Conservation (phyloP, 495 filamentous ascomycete species). For the Patellaria atrata region DNA sequence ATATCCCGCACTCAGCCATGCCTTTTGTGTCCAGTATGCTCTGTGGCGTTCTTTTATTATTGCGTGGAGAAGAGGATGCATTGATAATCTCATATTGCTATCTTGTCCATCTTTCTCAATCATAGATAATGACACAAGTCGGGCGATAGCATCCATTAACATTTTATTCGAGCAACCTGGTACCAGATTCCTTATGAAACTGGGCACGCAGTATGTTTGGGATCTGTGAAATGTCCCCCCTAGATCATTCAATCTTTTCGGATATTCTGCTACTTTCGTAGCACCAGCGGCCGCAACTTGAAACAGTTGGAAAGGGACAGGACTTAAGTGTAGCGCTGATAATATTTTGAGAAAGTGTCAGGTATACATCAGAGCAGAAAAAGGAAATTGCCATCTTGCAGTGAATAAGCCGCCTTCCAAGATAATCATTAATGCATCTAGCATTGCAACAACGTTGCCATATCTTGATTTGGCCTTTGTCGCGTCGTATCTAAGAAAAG, state of each 20-base stretch:
- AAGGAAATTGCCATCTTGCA: conserved; percentile 5
- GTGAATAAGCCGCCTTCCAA: too few species aligned
- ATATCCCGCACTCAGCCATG: conserved; percentile 10
- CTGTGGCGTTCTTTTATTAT: conserved; percentile 14
- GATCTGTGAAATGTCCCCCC: conserved; percentile 17
- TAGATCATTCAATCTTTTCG: conserved; percentile 2
- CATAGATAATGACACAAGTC: conserved; percentile 20
- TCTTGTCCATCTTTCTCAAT: conserved; percentile 11
- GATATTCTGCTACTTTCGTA: too few species aligned
- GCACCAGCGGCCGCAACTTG: too few species aligned
- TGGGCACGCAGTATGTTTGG: conserved; percentile 14
- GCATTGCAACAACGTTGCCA: conserved; percentile 12
- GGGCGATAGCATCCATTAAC: conserved; percentile 14
- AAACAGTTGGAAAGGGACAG: conserved; percentile 5
- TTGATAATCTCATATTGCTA: conserved; percentile 9
- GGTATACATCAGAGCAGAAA: conserved; percentile 6
- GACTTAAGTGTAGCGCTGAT: conserved; percentile 3
- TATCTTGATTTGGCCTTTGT: conserved; percentile 15
- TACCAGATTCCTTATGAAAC: conserved; percentile 16
- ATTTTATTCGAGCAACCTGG: too few species aligned
- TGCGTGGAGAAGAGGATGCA: conserved; percentile 18
- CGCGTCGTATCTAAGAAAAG: conserved; percentile 9
- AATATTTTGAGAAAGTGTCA: conserved; percentile 9
- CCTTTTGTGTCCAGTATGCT: background rate
- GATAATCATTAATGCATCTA: conserved; percentile 19